These are phyloP conservation scores for Casuarina equisetifolia DNA, from an alignment of 306 rosid species.

Conservation along the genomic window DNA sequence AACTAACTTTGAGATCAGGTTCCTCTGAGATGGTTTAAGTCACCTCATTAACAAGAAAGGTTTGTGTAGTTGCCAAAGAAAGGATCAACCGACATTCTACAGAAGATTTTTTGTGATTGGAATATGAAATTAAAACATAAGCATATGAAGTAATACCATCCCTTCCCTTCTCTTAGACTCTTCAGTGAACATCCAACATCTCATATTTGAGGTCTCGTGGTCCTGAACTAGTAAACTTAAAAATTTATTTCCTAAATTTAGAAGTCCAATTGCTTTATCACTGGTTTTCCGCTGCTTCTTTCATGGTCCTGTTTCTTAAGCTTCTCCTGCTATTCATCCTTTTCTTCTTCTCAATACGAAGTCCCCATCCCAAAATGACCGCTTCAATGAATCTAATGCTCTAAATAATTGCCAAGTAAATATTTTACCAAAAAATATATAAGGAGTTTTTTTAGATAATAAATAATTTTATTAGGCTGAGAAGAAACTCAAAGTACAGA, in stretches of 20 bases:
- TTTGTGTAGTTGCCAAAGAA: neutral
- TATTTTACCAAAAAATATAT: neutral
- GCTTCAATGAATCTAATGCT: constrained; percentile 39
- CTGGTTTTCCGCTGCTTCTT: neutral
- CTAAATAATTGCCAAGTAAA: constrained; percentile 19
- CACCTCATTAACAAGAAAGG: neutral
- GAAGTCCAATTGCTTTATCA: neutral
- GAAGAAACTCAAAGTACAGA: neutral
- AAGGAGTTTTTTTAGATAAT: neutral
- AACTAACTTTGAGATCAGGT: neutral
- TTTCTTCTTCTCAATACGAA: constrained; percentile 21
- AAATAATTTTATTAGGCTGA: neutral
- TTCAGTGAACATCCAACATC: neutral
- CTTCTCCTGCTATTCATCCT: constrained; percentile 16
- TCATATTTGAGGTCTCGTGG: neutral
- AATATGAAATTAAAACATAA: neutral
- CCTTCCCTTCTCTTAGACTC: neutral
- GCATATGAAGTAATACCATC: neutral
- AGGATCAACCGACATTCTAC: neutral
- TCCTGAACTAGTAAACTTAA: neutral
- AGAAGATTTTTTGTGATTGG: neutral
- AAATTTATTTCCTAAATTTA: neutral
- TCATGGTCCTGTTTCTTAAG: neutral
- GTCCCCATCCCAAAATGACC: constrained; percentile 19
- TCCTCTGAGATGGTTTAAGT: neutral